Evolutionary conservation across 495 filamentous ascomycete species (phyloP).

Genomic region (Hypoxylon fragiforme): DNA sequence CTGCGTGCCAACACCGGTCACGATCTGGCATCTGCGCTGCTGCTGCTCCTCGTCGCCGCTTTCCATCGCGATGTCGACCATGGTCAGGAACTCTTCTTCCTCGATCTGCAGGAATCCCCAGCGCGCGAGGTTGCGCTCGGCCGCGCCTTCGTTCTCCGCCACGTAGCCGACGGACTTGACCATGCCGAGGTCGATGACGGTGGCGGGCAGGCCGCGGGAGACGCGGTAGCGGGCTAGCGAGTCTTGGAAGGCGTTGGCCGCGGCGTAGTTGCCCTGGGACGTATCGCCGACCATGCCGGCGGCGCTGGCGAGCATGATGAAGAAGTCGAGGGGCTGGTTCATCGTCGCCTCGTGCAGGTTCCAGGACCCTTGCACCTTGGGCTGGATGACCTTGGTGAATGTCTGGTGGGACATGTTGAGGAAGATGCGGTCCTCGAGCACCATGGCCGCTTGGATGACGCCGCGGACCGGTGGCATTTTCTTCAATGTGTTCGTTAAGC

Average conservation of each 20-base stretch:
- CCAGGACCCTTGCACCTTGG: constrained; percentile 56
- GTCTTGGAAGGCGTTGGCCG: constrained; percentile 55
- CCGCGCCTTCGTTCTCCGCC: constrained; percentile 20
- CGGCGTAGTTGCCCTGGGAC: constrained; percentile 55
- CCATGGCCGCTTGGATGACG: constrained; percentile 48
- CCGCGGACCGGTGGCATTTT: constrained; percentile 53
- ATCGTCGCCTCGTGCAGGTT: constrained; percentile 50
- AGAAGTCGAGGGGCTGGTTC: constrained; percentile 46
- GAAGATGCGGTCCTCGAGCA: constrained; percentile 37
- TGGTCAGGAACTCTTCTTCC: constrained; percentile 10
- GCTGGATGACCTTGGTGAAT: constrained; percentile 45
- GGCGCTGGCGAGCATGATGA: constrained; percentile 46
- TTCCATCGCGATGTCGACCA: not conserved
- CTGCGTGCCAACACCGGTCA: not conserved
- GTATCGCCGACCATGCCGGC: constrained; percentile 49
- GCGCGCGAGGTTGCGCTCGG: constrained; percentile 5
- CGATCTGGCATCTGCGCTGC: not conserved
- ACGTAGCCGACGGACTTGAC: constrained; percentile 44
- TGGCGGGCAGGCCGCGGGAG: constrained; percentile 38
- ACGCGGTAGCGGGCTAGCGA: constrained; percentile 25
- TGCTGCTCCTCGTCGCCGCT: not conserved
- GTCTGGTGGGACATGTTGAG: constrained; percentile 51
- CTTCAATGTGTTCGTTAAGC: constrained; percentile 9
- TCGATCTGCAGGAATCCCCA: constrained; percentile 13
- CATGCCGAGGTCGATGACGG: constrained; percentile 54